A percentile compares a stretch with the other conserved stretches of the same genome.
These are phyloP conservation scores for Alternaria tenuissima DNA, from an alignment of 2,329 filamentous ascomycete genomes.

Conservation along the genomic window DNA sequence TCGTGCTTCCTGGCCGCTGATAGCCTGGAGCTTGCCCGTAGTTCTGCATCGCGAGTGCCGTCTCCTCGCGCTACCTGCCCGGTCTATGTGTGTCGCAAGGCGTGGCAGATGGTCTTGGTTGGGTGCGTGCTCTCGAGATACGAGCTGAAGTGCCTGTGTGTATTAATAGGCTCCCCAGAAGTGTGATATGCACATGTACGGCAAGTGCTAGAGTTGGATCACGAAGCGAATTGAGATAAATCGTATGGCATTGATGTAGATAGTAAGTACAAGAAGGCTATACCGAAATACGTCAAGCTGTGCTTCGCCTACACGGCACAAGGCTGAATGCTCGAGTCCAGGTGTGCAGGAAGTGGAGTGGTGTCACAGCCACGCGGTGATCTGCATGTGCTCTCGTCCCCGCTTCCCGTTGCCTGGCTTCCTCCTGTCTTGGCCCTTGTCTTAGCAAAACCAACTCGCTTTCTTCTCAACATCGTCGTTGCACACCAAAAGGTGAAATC, in stretches of 20 bases:
- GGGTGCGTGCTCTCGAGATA: conserved; percentile 6
- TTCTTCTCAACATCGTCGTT: neutral
- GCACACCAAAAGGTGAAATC: neutral
- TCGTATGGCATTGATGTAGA: conserved; percentile 8
- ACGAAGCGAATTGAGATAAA: conserved; percentile 10
- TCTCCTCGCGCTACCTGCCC: neutral
- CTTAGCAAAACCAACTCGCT: neutral
- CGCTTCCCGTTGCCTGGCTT: conserved; percentile 16
- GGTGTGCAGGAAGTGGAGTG: conserved; percentile 22
- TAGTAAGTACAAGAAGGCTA: conserved; percentile 14
- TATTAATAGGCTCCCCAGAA: conserved; percentile 26
- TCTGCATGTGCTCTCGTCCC: conserved; percentile 9
- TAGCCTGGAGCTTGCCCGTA: conserved; percentile 41
- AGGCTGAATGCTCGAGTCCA: conserved; percentile 41
- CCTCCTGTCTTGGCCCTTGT: conserved; percentile 5
- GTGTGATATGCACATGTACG: conserved; percentile 17
- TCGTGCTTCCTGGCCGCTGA: conserved; percentile 43
- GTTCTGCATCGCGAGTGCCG: conserved; percentile 40
- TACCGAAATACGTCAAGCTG: conserved; percentile 22
- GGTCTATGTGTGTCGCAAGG: neutral
- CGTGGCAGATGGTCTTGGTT: neutral
- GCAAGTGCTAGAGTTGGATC: conserved; percentile 18
- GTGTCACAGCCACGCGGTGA: conserved; percentile 28
- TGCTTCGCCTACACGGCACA: conserved; percentile 24
- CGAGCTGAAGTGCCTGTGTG: conserved; percentile 20